Evolutionary conservation across 768 basidiomycete species (phyloP), one percentile per base, ranked within the genome.

Genomic region (Melanogaster broomeanus): DNA sequence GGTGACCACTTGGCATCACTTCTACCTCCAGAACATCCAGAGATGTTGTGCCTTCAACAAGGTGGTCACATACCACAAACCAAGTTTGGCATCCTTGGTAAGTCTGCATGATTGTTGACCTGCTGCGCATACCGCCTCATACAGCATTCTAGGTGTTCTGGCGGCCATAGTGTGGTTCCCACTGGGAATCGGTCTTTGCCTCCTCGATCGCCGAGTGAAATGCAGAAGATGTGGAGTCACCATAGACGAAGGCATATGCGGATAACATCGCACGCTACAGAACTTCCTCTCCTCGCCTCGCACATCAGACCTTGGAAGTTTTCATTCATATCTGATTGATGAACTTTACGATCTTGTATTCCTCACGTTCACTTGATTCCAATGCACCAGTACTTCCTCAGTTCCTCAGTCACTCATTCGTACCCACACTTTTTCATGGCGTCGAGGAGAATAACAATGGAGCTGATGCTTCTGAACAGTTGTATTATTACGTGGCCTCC

Each of bases 141-240:
- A 24, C 19, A 8, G 22, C n/a, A n/a, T 34, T 44, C 30, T 54
- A 90, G 90, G 90, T 48, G 68, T 93, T 28, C 70, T 93, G n/a
- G 87, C 87, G 8, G 90, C 91, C 4, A 71, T 93, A 22, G 73
- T 93, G 52, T 93, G 89, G 90, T 93, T 93, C 73, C 91, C 91
- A 4, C 68, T 92, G 0, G 91, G 91, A 5, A 77, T 93, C 34
- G 88, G 83, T 2, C 71, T 87, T 6, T 93, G 91, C 61, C 68
- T 93, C 9, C 74, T 93, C 22, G 91, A 93, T 65, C 78, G 86
- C 39, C 72, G 76, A 44, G 85, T 88, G 25, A 77, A 75, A 55
- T 93, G 90, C 68, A 67, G 62, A 22, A 72, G 77, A n/a, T 81
- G 80, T 33, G 77, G 77, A 5, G 41, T 53, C 24, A 38, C 67